A percentile compares a stretch with the other conserved stretches of the same genome.
Conservation (phyloP, 1,139 yeast species). For the Meyerozyma smithsonii region DNA sequence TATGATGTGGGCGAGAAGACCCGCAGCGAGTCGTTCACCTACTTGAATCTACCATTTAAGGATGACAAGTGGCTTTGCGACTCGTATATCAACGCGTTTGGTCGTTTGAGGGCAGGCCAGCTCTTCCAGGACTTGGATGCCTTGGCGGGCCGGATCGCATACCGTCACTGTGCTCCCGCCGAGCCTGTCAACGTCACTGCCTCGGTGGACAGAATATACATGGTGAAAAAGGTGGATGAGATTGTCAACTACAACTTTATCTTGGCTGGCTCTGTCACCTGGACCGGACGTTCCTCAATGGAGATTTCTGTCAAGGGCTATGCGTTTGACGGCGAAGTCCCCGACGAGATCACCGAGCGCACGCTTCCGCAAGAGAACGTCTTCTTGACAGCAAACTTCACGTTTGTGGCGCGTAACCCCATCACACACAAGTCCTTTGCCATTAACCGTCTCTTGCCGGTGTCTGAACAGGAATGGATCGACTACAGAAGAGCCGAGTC, state of each 20-base stretch:
- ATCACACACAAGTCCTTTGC: conserved; percentile 83
- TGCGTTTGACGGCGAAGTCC: conserved; percentile 53
- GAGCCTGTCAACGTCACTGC: conserved; percentile 94
- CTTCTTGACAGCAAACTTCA: conserved; percentile 83
- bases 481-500: conserved; percentile 88
- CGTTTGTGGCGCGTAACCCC: conserved; percentile 94
- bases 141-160: conserved; percentile 82
- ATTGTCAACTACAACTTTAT: conserved; percentile 71
- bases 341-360: conserved; percentile 42
- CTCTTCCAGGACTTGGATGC: conserved; percentile 89
- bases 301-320: conserved; percentile 89
- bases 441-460: conserved; percentile 73
- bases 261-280: conserved; percentile 82
- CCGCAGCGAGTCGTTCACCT: conserved; percentile 71
- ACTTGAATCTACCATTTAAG: conserved; percentile 72
- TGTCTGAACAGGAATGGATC: conserved; percentile 68
- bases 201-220: conserved; percentile 84
- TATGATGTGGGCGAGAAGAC: conserved; percentile 69
- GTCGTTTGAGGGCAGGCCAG: conserved; percentile 86
- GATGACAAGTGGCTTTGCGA: conserved; percentile 81
- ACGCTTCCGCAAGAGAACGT: conserved; percentile 42
- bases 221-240: conserved; percentile 81
- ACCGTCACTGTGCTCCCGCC: conserved; percentile 83
- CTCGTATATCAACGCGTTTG: conserved; percentile 82
- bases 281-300: conserved; percentile 95